These are phyloP conservation scores for Ceratocystiopsis minuta DNA, from an alignment of 2,329 filamentous ascomycete genomes.

Conservation along the genomic window DNA sequence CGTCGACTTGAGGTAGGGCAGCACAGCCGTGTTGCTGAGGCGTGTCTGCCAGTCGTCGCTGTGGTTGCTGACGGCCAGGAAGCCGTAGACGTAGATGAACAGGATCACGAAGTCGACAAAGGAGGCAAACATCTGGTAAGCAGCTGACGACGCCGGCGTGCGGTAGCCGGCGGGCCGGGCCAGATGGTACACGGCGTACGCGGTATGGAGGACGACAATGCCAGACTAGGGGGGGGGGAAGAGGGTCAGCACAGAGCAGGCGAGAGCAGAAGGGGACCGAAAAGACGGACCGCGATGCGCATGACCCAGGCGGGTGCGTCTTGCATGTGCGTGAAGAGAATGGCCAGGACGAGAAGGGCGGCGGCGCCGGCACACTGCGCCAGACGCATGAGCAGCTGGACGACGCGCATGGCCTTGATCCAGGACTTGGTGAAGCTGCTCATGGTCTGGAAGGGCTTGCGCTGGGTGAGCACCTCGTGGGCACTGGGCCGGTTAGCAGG, in stretches of 20 bases:
- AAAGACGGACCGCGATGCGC: slow-evolving; percentile 48
- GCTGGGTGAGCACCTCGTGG: slow-evolving; percentile 45
- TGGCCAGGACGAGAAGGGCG: slow-evolving; percentile 56
- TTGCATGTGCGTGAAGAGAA: slow-evolving; percentile 55
- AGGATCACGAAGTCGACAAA: slow-evolving; percentile 46
- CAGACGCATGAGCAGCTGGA: slow-evolving; percentile 51
- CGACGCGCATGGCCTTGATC: slow-evolving; percentile 49
- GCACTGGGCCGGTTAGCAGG: slow-evolving; percentile 17
- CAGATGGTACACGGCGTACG: slow-evolving; percentile 72
- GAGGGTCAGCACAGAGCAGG: background rate
- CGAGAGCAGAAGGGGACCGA: background rate
- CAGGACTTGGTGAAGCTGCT: slow-evolving; percentile 48
- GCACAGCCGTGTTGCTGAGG: slow-evolving; percentile 34
- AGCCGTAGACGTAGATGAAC: slow-evolving; percentile 38
- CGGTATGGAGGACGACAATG: slow-evolving; percentile 50
- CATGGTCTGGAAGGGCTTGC: slow-evolving; percentile 46
- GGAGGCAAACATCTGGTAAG: slow-evolving; percentile 73
- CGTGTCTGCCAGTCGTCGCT: slow-evolving; percentile 46
- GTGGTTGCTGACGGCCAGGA: slow-evolving; percentile 26
- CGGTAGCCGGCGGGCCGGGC: slow-evolving; percentile 50
- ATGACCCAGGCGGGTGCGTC: slow-evolving; percentile 54
- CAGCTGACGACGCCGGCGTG: slow-evolving; percentile 63
- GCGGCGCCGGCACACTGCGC: slow-evolving; percentile 50
- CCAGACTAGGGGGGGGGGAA: slow-evolving; percentile 55
- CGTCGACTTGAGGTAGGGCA: slow-evolving; percentile 43